phyloP scores from a whole-genome alignment of 192 early-diverging fungal species.

The Podila minutissima region DNA sequence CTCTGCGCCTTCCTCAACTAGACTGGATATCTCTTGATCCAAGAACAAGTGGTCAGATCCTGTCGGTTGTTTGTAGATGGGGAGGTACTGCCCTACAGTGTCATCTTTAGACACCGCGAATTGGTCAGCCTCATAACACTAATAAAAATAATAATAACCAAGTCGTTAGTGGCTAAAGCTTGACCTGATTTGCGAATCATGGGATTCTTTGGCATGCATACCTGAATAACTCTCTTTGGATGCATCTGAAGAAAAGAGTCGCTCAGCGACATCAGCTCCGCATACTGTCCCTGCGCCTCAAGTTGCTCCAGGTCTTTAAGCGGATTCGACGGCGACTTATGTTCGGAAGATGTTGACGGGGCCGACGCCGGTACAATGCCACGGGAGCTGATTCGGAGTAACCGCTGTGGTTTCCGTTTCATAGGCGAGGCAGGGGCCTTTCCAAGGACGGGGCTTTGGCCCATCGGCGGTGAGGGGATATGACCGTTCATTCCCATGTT shows the following conservation, averaged over 20 bases:
- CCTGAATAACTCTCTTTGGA: constrained; percentile 20
- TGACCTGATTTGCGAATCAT: background rate
- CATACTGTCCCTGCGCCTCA: constrained; percentile 33
- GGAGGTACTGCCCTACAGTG: constrained; percentile 25
- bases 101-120: constrained; percentile 32
- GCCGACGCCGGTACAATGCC: constrained; percentile 33
- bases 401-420: constrained; percentile 26
- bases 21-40: constrained; percentile 35
- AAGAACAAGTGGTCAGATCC: constrained; percentile 34
- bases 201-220: background rate
- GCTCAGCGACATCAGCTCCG: constrained; percentile 33
- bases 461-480: background rate
- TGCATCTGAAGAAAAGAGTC: constrained; percentile 40
- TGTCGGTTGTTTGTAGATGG: constrained; percentile 27
- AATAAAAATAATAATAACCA: background rate
- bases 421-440: background rate
- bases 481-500: background rate
- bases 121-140: constrained; percentile 43
- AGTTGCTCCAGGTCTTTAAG: constrained; percentile 21
- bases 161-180: background rate
- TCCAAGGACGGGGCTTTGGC: too few relatives aligned
- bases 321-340: background rate
- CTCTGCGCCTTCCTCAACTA: constrained; percentile 27
- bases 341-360: constrained; percentile 1
- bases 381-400: constrained; percentile 37